Percentiles rank a stretch among this genome's conserved stretches.
phyloP scores from a whole-genome alignment of 1,284 basidiomycete genomes.

The Irpex lacteus region DNA sequence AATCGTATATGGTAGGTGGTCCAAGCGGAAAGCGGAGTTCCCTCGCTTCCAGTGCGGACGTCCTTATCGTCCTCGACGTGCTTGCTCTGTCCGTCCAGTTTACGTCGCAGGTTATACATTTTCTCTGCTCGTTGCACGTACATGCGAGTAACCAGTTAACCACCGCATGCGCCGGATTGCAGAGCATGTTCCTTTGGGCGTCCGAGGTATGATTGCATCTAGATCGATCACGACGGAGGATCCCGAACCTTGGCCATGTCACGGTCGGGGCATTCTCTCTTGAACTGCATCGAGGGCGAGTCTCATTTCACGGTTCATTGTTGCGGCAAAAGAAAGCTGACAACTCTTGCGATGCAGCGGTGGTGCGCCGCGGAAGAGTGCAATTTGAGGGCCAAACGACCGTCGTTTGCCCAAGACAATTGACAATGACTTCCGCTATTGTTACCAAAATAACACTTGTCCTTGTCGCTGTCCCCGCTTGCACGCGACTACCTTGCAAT shows the following conservation, averaged over 20 bases:
- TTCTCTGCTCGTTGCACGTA: not conserved
- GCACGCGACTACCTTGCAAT: not conserved
- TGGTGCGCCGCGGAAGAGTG: not conserved
- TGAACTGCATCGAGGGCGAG: too few species aligned
- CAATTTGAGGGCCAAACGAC: not conserved
- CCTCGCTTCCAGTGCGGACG: not conserved
- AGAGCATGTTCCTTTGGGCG: not conserved
- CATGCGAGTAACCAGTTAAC: not conserved
- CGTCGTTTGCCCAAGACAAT: not conserved
- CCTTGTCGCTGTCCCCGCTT: not conserved
- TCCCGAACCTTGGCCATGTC: not conserved
- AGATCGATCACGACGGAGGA: not conserved
- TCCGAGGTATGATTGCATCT: not conserved
- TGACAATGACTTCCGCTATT: conserved; percentile 2
- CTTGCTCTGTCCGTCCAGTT: not conserved
- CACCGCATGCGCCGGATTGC: not conserved
- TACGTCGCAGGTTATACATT: not conserved
- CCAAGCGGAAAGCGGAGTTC: not conserved
- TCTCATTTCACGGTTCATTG: too few species aligned
- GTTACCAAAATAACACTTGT: not conserved
- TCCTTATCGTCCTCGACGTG: not conserved
- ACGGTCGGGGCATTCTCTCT: too few species aligned
- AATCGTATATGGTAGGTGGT: not conserved
- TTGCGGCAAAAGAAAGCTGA: not conserved
- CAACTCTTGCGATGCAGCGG: not conserved